Base-by-base conservation (phyloP, 1,139 yeast genomes). In the Kodamaea derodonti region DNA sequence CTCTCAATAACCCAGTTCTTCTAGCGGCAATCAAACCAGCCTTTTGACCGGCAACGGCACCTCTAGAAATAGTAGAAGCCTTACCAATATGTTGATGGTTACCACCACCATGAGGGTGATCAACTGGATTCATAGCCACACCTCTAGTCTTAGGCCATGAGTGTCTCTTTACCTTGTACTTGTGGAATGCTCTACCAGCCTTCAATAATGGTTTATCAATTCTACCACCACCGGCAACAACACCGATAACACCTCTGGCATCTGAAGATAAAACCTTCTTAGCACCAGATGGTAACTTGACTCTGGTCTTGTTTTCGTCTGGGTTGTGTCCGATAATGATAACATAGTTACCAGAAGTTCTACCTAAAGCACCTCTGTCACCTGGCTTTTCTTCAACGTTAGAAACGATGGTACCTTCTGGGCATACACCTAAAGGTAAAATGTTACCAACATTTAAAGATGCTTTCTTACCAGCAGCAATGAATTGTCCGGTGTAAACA, bases 31-130 rank as follows among this genome's bases (percentile, higher is more conserved):
- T 94, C 70, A 92, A 90, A 92, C 98, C 98, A 72, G 95, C 96
- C 95, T 92, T 92, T 81, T 92, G 98, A 88, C 98, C 98, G 65
- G 98, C 78, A 71, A 92, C 98, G 62, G 98, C 97, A 74, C 95
- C 95, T 85, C 98, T 88, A 60, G 96, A 84, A 65, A 92, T 92
- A 67, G 98, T 92, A 64, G 98, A 92, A 69, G 98, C 98, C 84
- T 92, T 92, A 90, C 98, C 97, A 82, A 92, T 92, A 75, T 92
- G 98, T 82, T 92, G 98, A 78, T 92, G 98, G 97, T 92, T 92
- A 92, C 98, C 98, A 90, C 98, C 98, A 85, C 98, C 98, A 55
- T 88, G 94, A 49, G 99, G 99, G 71, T 92, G 99, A 64, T 92
- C 97, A 58, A 81, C 79, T 44, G 95, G 94, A 66, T 92, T 92